Evolutionary conservation across 2,329 filamentous ascomycete species (phyloP).

Genomic region (Xylaria sp.): DNA sequence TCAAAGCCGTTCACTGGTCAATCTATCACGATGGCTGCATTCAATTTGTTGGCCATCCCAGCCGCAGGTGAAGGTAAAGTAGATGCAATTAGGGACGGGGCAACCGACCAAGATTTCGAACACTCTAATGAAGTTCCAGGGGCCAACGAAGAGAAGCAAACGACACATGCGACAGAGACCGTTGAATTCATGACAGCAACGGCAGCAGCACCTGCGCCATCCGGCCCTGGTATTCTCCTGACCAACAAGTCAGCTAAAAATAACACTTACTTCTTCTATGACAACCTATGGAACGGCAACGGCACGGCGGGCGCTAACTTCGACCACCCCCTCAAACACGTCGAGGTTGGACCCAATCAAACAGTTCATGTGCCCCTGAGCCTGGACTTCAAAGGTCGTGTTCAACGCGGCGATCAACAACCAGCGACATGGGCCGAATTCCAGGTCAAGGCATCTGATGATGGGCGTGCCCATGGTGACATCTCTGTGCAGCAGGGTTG

Average conservation of each 20-base stretch:
- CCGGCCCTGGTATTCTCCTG: constrained; percentile 50
- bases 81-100: neutral
- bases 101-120: neutral
- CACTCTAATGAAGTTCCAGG: neutral
- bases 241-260: constrained; percentile 50
- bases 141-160: neutral
- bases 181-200: constrained; percentile 7
- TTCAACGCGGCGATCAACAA: constrained; percentile 51
- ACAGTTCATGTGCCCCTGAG: constrained; percentile 48
- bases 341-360: constrained; percentile 47
- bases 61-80: neutral
- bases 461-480: constrained; percentile 52
- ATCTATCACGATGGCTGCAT: constrained; percentile 24
- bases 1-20: constrained; percentile 38
- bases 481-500: constrained; percentile 52
- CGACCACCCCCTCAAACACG: constrained; percentile 50
- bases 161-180: neutral
- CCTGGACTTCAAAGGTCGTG: constrained; percentile 53
- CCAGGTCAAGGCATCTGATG: constrained; percentile 51
- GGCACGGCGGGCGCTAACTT: constrained; percentile 53
- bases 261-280: constrained; percentile 52
- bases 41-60: constrained; percentile 20
- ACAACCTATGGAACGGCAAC: constrained; percentile 55
- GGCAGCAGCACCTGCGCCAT: constrained; percentile 34
- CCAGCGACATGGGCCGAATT: constrained; percentile 55